Percentiles rank a stretch among this genome's conserved stretches.
Conservation (phyloP, 192 early-diverging fungal species). For the Polychytrium aggregatum region DNA sequence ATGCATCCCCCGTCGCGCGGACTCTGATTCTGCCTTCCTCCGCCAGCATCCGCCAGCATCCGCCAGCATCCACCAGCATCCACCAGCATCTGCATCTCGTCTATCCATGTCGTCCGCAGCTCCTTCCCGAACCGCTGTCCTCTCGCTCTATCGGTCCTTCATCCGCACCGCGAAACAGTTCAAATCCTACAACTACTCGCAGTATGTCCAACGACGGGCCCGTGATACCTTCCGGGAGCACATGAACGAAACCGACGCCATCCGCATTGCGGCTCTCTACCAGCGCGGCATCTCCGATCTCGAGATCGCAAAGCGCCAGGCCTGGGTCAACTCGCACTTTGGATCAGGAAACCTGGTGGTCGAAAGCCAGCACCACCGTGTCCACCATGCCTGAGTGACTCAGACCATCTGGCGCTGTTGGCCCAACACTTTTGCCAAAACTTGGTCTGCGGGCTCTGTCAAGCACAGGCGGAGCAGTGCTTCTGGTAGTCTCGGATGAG, state of each 20-base stretch:
- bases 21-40: no score
- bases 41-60: no score
- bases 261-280: constrained; percentile 38
- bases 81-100: no score
- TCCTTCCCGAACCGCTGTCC: constrained; percentile 42
- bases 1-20: no score
- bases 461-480: no score
- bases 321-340: constrained; percentile 64
- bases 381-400: neutral
- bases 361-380: no score
- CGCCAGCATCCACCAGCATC: no score
- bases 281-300: constrained; percentile 56
- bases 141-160: constrained; percentile 66
- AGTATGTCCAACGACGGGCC: constrained; percentile 71
- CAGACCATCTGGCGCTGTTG: no score
- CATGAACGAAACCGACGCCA: constrained; percentile 40
- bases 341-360: constrained; percentile 56
- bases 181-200: constrained; percentile 77
- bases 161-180: constrained; percentile 64
- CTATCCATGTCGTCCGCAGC: no score
- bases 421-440: no score
- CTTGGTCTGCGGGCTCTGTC: no score
- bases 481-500: no score
- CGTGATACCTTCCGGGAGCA: constrained; percentile 67
- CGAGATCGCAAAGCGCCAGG: constrained; percentile 64